These are phyloP conservation scores for Metschnikowia henanensis DNA, from an alignment of 805 yeast species.

Conservation along the genomic window DNA sequence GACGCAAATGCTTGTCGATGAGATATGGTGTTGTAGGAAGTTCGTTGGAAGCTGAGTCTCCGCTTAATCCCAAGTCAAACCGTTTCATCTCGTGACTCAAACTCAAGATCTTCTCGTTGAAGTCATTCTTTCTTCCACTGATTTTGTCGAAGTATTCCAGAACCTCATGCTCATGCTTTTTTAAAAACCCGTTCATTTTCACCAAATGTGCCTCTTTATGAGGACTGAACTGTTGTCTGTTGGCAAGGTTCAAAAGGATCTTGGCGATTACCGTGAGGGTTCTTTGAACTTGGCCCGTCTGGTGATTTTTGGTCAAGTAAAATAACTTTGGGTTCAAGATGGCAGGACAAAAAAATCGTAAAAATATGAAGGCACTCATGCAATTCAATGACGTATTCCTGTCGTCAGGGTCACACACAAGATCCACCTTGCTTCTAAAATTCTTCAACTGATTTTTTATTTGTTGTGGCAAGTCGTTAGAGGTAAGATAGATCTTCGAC, in stretches of 20 bases:
- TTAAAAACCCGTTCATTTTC: slow-evolving; percentile 67
- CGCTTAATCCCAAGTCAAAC: slow-evolving; percentile 57
- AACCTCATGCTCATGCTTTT: slow-evolving; percentile 55
- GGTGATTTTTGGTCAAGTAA: slow-evolving; percentile 67
- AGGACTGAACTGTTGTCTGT: slow-evolving; percentile 66
- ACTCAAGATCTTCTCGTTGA: slow-evolving; percentile 55
- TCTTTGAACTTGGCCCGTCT: slow-evolving; percentile 69
- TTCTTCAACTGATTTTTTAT: slow-evolving; percentile 64
- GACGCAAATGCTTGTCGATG: slow-evolving; percentile 62
- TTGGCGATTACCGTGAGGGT: slow-evolving; percentile 83
- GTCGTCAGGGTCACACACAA: slow-evolving; percentile 57
- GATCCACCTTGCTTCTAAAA: slow-evolving; percentile 63
- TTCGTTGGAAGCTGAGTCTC: slow-evolving; percentile 49
- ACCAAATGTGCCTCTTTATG: slow-evolving; percentile 82
- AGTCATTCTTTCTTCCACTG: slow-evolving; percentile 68
- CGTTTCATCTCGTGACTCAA: slow-evolving; percentile 57
- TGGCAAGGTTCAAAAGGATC: slow-evolving; percentile 74
- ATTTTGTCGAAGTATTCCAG: slow-evolving; percentile 70
- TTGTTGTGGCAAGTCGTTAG: slow-evolving; percentile 71
- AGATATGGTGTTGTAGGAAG: slow-evolving; percentile 68
- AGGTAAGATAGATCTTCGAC: slow-evolving; percentile 61
- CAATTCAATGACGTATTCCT: slow-evolving; percentile 62
- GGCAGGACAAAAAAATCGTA: slow-evolving; percentile 81
- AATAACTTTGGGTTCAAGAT: slow-evolving; percentile 86
- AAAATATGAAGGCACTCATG: slow-evolving; percentile 77